Evolutionary conservation across 805 yeast species (phyloP), one percentile per base, ranked within the genome.

Genomic region (Candida pini): DNA sequence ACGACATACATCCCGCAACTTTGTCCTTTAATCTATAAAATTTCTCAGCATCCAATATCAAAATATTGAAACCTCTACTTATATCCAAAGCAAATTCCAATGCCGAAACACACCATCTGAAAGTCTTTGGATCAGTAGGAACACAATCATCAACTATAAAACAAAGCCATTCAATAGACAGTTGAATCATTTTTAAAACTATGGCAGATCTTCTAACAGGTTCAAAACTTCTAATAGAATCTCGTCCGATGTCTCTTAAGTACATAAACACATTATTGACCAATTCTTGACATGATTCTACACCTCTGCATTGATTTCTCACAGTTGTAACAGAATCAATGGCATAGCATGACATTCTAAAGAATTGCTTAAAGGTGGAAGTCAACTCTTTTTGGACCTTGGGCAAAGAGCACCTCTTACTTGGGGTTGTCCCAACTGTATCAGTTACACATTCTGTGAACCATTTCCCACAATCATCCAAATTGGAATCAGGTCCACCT

Each of bases 61-160:
- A 63, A 26, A 92, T 88, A 51, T 90, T 89, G 53, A 83, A 83
- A 2, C 96, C 96, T 33, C 81, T 71, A 0, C 96, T 88, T 75
- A 90, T 80, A 46, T 82, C 87, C 95, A 88, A 87, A 0, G 96
- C 94, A 68, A 87, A 90, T 53, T 92, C 98, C 47, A 92, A 68
- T 0, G 98, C 97, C 10, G 85, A 70, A 17, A 92, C 97, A 58
- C 96, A 87, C 96, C 97, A 92, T 48, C 95, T 69, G 53, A 92
- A 92, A 0, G 97, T 90, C 48, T 79, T 83, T 36, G 82, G 73
- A 46, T 90, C 97, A 0, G 95, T 81, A 1, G 97, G 96, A 12
- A 79, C 78, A 63, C 98, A 92, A 51, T 90, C 97, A 57, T 92
- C 96, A 40, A 90, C 87, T 18, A 92, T 77, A 52, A 88, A 90